phyloP scores from a whole-genome alignment of 768 basidiomycete genomes.

The Phlegmacium glaucopus region DNA sequence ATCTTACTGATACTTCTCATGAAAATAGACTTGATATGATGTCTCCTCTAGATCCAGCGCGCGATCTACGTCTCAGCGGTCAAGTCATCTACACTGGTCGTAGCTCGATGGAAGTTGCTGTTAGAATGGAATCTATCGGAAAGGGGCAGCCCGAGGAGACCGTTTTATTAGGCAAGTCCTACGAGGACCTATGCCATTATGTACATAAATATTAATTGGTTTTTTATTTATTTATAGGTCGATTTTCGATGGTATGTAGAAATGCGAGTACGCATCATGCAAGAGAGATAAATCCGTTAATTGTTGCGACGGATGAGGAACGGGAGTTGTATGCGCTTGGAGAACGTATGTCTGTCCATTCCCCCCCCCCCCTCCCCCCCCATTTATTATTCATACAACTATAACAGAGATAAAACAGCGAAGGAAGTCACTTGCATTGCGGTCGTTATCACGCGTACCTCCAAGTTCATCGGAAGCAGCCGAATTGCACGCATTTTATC shows the following conservation, averaged over 20 bases:
- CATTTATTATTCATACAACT: too few relatives aligned
- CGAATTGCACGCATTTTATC: constrained; percentile 65
- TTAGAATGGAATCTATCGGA: constrained; percentile 73
- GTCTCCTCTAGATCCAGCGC: constrained; percentile 49
- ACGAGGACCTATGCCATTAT: not conserved
- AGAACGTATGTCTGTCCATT: constrained; percentile 54
- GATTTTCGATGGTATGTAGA: constrained; percentile 89
- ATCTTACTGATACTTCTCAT: too few relatives aligned
- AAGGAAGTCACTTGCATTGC: constrained; percentile 48
- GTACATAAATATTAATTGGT: not conserved
- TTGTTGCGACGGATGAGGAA: constrained; percentile 61
- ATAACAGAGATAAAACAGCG: constrained; percentile 62
- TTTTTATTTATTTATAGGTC: constrained; percentile 53
- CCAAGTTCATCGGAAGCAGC: constrained; percentile 68
- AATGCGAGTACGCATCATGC: constrained; percentile 66
- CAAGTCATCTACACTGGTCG: constrained; percentile 78
- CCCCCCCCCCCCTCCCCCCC: too few relatives aligned
- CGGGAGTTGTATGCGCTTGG: constrained; percentile 59
- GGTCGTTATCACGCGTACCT: constrained; percentile 68
- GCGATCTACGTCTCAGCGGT: constrained; percentile 72
- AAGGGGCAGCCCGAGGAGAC: constrained; percentile 50
- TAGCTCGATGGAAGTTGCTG: constrained; percentile 83
- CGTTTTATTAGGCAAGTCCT: constrained; percentile 55
- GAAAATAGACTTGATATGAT: constrained; percentile 63
- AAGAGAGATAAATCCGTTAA: constrained; percentile 58